Evolutionary conservation across 2,329 filamentous ascomycete species (phyloP), one percentile per base, ranked within the genome.

Genomic region (Colletotrichum neosansevieriae): DNA sequence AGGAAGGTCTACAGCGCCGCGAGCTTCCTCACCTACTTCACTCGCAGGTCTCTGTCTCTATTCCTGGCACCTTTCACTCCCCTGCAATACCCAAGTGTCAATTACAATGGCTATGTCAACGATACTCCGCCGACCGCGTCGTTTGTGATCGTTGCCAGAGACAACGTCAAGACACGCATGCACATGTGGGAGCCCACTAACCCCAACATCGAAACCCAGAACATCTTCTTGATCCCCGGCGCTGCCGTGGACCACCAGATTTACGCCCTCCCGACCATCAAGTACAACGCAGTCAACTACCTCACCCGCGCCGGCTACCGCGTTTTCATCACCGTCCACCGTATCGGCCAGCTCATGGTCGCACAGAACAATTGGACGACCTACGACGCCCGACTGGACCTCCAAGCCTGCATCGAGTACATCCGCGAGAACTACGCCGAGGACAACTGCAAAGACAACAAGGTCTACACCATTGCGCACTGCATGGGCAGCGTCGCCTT

Each of bases 401-500:
- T 91, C 49, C 81, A 78, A 51, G 88, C 88, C 3, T 85, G 83
- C 40, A 76, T 90, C 10, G 79, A 86, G 67, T 80, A 80, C 70
- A 86, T 91, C 61, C 84, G 87, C 6, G 64, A 77, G 36, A 61
- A 76, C 1, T 79, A 79, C 69, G 73, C 76, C 12, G 70, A 72
- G 0, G 61, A 63, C 57, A 76, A 71, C 69, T 74, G 63, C 21
- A 69, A 57, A 32, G 70, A 75, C n/a, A 72, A 75, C 21, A 82
- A 81, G 57, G 77, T 88, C 40, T 91, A 91, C 75, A 83, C 83
- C 3, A 81, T 91, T 40, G 83, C 85, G 1, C 89, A 91, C 76
- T 91, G 89, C 76, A 87, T 89, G 82, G 89, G 89, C 29, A 85
- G 86, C 49, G 87, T 91, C 0, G 86, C 88, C 1, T 82, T 88